Conservation (phyloP, 2,329 filamentous ascomycete species). For the Beauveria sp. region DNA sequence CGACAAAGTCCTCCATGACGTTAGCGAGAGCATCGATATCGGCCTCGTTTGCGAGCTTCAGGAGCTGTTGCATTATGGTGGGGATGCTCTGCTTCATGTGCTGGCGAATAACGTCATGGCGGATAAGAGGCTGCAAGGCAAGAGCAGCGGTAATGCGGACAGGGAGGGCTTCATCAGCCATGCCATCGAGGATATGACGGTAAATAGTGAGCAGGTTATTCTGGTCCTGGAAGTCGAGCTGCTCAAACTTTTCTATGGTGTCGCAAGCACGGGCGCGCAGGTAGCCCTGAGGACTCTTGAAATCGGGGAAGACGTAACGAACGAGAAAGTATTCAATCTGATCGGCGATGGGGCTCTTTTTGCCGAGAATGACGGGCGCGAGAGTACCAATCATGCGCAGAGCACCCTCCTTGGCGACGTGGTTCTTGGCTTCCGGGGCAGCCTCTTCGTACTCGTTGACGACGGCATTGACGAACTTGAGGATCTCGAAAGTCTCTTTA, state of each 20-base stretch:
- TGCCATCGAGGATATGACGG: constrained; percentile 90
- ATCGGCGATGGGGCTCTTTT: constrained; percentile 96
- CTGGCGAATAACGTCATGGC: constrained; percentile 86
- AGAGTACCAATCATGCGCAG: constrained; percentile 95
- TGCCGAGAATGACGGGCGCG: constrained; percentile 87
- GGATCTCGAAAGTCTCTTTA: constrained; percentile 91
- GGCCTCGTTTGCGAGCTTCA: constrained; percentile 95
- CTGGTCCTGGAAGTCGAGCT: constrained; percentile 91
- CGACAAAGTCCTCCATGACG: constrained; percentile 99
- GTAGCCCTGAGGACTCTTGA: constrained; percentile 85
- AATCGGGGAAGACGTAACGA: constrained; percentile 96
- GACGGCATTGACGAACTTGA: constrained; percentile 90
- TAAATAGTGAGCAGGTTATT: constrained; percentile 96
- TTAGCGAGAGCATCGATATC: constrained; percentile 96
- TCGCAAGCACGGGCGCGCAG: constrained; percentile 92
- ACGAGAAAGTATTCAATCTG: constrained; percentile 99
- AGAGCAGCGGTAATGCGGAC: constrained; percentile 91
- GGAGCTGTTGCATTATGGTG: constrained; percentile 97
- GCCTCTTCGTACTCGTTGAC: constrained; percentile 87
- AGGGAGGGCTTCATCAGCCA: constrained; percentile 88
- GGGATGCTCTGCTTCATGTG: constrained; percentile 98
- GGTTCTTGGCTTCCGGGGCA: constrained; percentile 82
- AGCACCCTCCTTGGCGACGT: constrained; percentile 92
- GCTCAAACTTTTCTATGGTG: constrained; percentile 95
- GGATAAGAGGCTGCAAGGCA: constrained; percentile 88